Evolutionary conservation across 352 stramenopile species (phyloP), one percentile per base, ranked within the genome.

Genomic region (Phytophthora sp.): DNA sequence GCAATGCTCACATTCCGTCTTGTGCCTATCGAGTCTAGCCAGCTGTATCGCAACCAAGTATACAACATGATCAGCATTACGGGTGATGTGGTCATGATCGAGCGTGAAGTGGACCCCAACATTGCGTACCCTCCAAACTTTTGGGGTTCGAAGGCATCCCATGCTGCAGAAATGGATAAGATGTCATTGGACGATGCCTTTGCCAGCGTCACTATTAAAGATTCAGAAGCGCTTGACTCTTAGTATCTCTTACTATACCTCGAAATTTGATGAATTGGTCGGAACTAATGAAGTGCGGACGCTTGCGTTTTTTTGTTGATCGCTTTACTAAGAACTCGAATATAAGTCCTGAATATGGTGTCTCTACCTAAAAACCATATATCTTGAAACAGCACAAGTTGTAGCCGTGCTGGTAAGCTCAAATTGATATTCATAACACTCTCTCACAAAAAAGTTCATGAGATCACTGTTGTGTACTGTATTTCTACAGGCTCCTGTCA

Each of bases 51-150:
- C 38, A 96, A 96, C 62, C 88, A 95, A 63, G 87, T 95, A 51
- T 96, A 96, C 85, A 96, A 96, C 70, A 95, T 96, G 86, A 95
- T 96, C 45, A 95, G 84, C 53, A 91, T 96, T 63, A 96, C 86
- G 2, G 89, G 89, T 5, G 88, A 95, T 58, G 82, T 86, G 8
- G 87, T 92, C 21, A 92, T 92, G 80, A 82, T 93, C 23, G 79
- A 88, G 56, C 78, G 84, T 21, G 71, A 93, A 37, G 54, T 45
- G 46, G 72, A 83, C 42, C 49, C 62, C 41, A 72, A 73, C 39
- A 64, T 69, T 18, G 53, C 52, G 11, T 82, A 65, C 23, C 62
- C 58, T 5, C 55, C 65, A 5, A 71, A 66, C 13, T 54, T 55
- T 7, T 80, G 71, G 69, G 59, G 58, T 12, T 60, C 58, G 15